Evolutionary conservation across 305 asterid species (phyloP).

Genomic region (Solanum aculeatissimum): DNA sequence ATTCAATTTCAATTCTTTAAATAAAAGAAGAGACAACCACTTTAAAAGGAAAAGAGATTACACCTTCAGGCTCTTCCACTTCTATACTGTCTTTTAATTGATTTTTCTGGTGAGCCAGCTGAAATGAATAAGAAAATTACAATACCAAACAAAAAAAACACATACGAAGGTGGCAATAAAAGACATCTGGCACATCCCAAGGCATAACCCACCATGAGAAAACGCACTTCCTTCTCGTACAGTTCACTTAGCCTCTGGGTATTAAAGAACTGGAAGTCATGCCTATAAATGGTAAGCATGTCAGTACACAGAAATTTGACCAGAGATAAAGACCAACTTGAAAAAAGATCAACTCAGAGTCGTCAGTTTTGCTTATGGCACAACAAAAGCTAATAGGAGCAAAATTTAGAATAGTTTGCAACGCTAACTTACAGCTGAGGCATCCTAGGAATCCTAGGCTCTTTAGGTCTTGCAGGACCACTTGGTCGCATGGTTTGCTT

Average conservation of each 20-base stretch:
- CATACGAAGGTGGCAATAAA: neutral
- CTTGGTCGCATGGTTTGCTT: conserved; percentile 99
- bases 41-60: neutral
- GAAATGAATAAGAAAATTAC: conserved; percentile 12
- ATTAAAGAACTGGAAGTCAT: conserved; percentile 98
- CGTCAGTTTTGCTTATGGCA: neutral
- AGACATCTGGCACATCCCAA: conserved; percentile 2
- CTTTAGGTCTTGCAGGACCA: conserved; percentile 93
- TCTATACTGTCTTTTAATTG: conserved; percentile 88
- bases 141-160: neutral
- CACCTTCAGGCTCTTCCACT: conserved; percentile 93
- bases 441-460: conserved; percentile 99
- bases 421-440: conserved; percentile 73
- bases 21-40: neutral
- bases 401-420: conserved; percentile 1
- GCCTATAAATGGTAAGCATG: conserved; percentile 41
- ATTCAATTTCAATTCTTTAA: neutral
- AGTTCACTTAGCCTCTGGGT: conserved; percentile 91
- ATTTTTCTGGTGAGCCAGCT: conserved; percentile 79
- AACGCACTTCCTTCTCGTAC: conserved; percentile 98
- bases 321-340: neutral
- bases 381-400: neutral
- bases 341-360: neutral
- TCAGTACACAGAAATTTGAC: conserved; percentile 8
- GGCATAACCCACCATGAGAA: conserved; percentile 67